These are phyloP conservation scores for Xylariaceae sp. DNA, from an alignment of 2,329 filamentous ascomycete genomes.

Conservation along the genomic window DNA sequence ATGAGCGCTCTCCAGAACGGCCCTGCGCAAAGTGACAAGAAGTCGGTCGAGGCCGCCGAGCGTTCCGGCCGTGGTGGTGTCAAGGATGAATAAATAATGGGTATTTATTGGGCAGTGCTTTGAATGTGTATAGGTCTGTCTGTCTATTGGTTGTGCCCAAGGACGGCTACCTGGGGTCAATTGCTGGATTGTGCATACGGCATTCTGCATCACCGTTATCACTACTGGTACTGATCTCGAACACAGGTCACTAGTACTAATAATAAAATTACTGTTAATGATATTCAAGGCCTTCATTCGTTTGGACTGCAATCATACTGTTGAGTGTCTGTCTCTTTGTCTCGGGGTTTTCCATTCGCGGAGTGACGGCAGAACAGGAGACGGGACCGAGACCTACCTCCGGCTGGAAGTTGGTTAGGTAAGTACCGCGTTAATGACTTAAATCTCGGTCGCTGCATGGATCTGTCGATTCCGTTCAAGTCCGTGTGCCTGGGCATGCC, in stretches of 20 bases:
- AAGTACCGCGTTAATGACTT: neutral
- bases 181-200: neutral
- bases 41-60: conserved; percentile 75
- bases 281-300: neutral
- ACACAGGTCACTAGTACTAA: conserved; percentile 1
- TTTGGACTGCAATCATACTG: neutral
- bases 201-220: neutral
- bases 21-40: conserved; percentile 85
- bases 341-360: neutral
- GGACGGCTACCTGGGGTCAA: neutral
- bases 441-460: neutral
- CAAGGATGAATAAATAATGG: conserved; percentile 61
- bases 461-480: neutral
- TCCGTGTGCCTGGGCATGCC: too few relatives aligned
- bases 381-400: too few relatives aligned
- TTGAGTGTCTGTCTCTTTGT: neutral
- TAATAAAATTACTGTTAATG: conserved; percentile 4
- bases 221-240: neutral
- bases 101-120: neutral
- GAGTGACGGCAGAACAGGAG: neutral
- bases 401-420: neutral
- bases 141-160: neutral
- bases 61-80: conserved; percentile 65
- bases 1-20: conserved; percentile 72
- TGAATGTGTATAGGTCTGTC: neutral